Evolutionary conservation across 1,284 basidiomycete genomes (phyloP).

Genomic region (Clitocybe nebularis): DNA sequence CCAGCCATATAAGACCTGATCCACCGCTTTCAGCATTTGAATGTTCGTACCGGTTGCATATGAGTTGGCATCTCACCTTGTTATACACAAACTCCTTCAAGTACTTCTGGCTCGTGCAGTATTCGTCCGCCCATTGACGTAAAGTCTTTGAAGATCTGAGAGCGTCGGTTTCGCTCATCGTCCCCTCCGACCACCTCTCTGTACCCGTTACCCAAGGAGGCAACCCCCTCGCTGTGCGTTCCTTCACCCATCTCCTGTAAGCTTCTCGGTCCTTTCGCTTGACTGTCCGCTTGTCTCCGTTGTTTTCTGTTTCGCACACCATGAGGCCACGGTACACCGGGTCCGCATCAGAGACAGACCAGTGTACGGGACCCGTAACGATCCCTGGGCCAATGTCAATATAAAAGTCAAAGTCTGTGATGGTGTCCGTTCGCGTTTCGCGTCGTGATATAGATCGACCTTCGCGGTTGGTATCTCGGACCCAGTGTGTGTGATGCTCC

Average conservation of each 20-base stretch:
- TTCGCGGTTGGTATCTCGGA: slow-evolving; percentile 35
- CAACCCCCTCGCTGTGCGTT: slow-evolving; percentile 30
- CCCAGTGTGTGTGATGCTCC: slow-evolving; percentile 49
- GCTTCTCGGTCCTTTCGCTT: slow-evolving; percentile 26
- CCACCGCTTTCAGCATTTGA: background rate
- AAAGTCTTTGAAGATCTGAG: slow-evolving; percentile 50
- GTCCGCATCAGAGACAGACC: slow-evolving; percentile 46
- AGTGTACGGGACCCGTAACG: slow-evolving; percentile 37
- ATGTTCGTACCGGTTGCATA: background rate
- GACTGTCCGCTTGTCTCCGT: slow-evolving; percentile 27
- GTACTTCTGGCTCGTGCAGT: slow-evolving; percentile 53
- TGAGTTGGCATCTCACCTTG: slow-evolving; percentile 50
- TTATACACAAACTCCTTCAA: slow-evolving; percentile 66
- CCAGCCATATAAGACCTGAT: slow-evolving; percentile 58
- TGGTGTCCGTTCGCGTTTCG: slow-evolving; percentile 48
- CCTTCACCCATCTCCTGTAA: slow-evolving; percentile 28
- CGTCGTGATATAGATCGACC: slow-evolving; percentile 30
- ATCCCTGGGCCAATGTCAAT: slow-evolving; percentile 44
- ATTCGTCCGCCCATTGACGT: slow-evolving; percentile 69
- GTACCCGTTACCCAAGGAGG: slow-evolving; percentile 36
- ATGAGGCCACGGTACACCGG: slow-evolving; percentile 56
- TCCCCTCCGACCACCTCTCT: slow-evolving; percentile 22
- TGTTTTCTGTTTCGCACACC: slow-evolving; percentile 42
- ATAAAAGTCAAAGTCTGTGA: slow-evolving; percentile 64
- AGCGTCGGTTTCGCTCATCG: slow-evolving; percentile 21